Conservation (phyloP, 2,329 filamentous ascomycete genomes). For the Fusarium tricinctum region DNA sequence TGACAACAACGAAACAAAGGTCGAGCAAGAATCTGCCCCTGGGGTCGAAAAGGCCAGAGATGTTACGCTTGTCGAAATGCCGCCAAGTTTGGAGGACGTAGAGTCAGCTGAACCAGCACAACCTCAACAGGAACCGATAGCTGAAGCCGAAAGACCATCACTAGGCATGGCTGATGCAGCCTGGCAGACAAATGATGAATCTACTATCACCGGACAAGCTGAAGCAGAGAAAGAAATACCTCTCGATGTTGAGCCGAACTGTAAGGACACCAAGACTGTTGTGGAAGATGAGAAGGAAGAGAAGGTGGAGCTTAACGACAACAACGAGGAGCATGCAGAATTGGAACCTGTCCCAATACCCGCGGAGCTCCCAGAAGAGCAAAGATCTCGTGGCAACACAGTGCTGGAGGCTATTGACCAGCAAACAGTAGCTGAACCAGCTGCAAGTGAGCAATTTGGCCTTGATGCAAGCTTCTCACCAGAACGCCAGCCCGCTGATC, state of each 20-base stretch:
- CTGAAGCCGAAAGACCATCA: background rate
- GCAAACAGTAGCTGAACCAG: background rate
- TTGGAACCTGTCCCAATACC: background rate
- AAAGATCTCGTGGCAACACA: background rate
- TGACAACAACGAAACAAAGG: background rate
- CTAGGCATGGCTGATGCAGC: background rate
- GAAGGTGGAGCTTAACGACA: conserved; percentile 16
- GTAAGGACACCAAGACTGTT: background rate
- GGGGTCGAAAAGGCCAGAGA: background rate
- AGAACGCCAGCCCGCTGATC: background rate
- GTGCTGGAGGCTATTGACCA: background rate
- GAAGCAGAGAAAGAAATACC: conserved; percentile 1
- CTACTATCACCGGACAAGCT: background rate
- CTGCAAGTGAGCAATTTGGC: background rate
- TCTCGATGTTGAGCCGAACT: background rate
- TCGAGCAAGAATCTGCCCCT: background rate
- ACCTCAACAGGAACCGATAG: background rate
- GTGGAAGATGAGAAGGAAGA: conserved; percentile 41
- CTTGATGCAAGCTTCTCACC: background rate
- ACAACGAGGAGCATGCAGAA: background rate
- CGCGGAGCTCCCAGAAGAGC: background rate
- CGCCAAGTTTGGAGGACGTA: background rate
- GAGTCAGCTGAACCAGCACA: conserved; percentile 1
- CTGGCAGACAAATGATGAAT: background rate
- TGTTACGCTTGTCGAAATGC: background rate